Evolutionary conservation across 768 basidiomycete genomes (phyloP), one percentile per base, ranked within the genome.

Genomic region (Leccinum pellstonianum): DNA sequence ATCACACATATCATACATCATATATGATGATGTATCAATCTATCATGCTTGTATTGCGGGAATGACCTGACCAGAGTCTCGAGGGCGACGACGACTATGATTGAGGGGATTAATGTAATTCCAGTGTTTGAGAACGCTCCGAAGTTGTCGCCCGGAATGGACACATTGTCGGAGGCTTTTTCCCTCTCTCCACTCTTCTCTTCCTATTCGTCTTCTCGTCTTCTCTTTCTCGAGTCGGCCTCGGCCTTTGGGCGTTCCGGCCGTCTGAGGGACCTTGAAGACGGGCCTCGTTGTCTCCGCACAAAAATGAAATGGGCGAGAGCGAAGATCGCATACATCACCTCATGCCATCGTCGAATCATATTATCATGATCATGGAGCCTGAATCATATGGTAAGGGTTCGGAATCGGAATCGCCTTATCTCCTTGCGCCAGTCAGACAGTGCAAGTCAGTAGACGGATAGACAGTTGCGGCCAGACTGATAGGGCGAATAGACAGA

Each of bases 201-300:
- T 49, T 49, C 25, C 14, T 41, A 11, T 25, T 50, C 25, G 23
- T 23, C 7, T 33, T 38, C n/a, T 10, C 49, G 14, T 8, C 6
- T 53, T 27, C 10, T 23, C 8, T 33, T 48, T 31, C 12, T 38
- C 49, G 35, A 11, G 50, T 52, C 37, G 33, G 47, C 25, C 48
- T 49, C 48, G 25, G 19, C 15, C 48, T 25, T 51, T 54, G 55
- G 17, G 29, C 55, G 46, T 31, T 57, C 25, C 52, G 43, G 52
- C 19, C 11, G 12, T 31, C 43, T 48, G 21, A 15, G 43, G 43
- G 43, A 19, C n/a, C n/a, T 19, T 11, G 10, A 43, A 19, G n/a
- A 19, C n/a, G n/a, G 29, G 10, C 61, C 60, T 52, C 61, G 31
- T 31, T 55, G 64, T 66, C 53, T 59, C 67, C 66, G 60, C 67